A percentile compares a stretch with the other conserved stretches of the same genome.
Evolutionary conservation across 2,329 filamentous ascomycete species (phyloP).

Genomic region (Penicillium sp.): DNA sequence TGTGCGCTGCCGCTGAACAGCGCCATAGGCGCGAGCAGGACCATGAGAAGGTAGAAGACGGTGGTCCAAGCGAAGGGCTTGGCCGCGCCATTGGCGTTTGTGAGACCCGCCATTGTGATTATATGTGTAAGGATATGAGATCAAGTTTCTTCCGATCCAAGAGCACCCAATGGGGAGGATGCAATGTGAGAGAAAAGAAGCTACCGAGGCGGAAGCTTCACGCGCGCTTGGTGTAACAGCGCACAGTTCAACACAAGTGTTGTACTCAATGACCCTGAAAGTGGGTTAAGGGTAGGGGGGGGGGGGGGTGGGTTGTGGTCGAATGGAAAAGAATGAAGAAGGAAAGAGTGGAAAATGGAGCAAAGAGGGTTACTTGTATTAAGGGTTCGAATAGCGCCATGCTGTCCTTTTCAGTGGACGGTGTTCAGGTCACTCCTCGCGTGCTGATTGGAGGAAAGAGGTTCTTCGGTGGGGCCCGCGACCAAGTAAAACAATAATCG

Average conservation of each 20-base stretch:
- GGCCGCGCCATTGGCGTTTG: conserved; percentile 59
- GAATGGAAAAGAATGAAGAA: conserved; percentile 24
- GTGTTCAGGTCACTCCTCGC: conserved; percentile 41
- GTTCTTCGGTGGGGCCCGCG: conserved; percentile 19
- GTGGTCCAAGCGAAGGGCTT: conserved; percentile 77
- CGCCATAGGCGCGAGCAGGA: conserved; percentile 81
- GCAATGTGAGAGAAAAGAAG: conserved; percentile 13
- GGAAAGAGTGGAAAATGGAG: conserved; percentile 17
- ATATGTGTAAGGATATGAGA: conserved; percentile 14
- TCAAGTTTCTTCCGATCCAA: background rate
- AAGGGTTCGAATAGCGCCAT: conserved; percentile 37
- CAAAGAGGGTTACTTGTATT: conserved; percentile 34
- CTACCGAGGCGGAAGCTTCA: conserved; percentile 10
- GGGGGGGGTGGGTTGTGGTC: conserved; percentile 14
- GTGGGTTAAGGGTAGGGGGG: conserved; percentile 10
- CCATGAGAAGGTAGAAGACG: conserved; percentile 85
- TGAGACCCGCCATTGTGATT: conserved; percentile 58
- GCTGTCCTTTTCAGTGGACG: conserved; percentile 43
- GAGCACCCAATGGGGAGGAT: background rate
- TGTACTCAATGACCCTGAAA: conserved; percentile 19
- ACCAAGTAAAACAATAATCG: conserved; percentile 28
- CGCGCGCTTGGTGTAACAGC: conserved; percentile 8
- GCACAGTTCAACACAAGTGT: conserved; percentile 17
- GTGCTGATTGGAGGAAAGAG: conserved; percentile 33
- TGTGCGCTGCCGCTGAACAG: conserved; percentile 70